These are phyloP conservation scores for Penicillium nucicola DNA, from an alignment of 495 filamentous ascomycete species.

Conservation along the genomic window DNA sequence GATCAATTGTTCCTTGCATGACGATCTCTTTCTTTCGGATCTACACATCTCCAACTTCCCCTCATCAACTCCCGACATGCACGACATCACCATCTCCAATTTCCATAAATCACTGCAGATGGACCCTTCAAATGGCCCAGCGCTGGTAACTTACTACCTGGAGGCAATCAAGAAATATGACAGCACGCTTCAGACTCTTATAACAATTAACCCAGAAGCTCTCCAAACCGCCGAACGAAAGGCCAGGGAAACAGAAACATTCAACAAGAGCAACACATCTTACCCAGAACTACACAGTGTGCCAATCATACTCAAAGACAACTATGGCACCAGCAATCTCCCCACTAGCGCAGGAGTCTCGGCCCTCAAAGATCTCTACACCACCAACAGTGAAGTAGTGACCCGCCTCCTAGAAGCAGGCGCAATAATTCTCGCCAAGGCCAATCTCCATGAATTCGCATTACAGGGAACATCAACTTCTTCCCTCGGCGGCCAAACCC, in stretches of 20 bases:
- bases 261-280: not conserved
- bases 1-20: not conserved
- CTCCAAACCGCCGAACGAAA: constrained; percentile 42
- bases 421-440: constrained; percentile 63
- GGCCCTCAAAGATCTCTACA: constrained; percentile 43
- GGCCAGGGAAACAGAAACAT: constrained; percentile 46
- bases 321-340: constrained; percentile 51
- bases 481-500: constrained; percentile 57
- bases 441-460: constrained; percentile 64
- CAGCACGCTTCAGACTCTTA: constrained; percentile 53
- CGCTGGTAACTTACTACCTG: constrained; percentile 52
- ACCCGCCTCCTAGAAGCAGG: constrained; percentile 46
- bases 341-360: constrained; percentile 54
- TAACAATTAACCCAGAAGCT: constrained; percentile 51
- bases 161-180: constrained; percentile 55
- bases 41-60: not conserved
- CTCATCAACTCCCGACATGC: constrained; percentile 1
- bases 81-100: constrained; percentile 52
- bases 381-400: constrained; percentile 45
- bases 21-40: not conserved
- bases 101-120: constrained; percentile 51
- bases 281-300: constrained; percentile 42
- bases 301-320: constrained; percentile 63
- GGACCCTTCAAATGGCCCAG: constrained; percentile 47
- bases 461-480: constrained; percentile 60